A percentile compares a stretch with the other conserved stretches of the same genome.
These are phyloP conservation scores for Sphaerobolus stellatus DNA, from an alignment of 1,284 basidiomycete species.

Conservation along the genomic window DNA sequence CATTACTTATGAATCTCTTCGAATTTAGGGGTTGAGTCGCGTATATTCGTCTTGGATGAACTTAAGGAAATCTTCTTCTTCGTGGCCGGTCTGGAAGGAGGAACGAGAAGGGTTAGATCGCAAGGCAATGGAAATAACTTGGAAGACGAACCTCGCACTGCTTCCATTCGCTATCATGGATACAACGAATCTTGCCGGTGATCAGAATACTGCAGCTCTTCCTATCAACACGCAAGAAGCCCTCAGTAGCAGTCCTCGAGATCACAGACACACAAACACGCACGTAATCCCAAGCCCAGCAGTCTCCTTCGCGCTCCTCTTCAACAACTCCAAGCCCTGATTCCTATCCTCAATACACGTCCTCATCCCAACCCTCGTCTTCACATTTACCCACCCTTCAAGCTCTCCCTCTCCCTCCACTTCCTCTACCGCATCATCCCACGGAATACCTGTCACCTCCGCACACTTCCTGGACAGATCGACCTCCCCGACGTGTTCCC, in stretches of 20 bases:
- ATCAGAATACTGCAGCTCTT: slow-evolving; percentile 87
- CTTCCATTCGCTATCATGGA: slow-evolving; percentile 79
- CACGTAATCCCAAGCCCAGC: slow-evolving; percentile 56
- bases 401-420: no score
- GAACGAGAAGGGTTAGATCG: slow-evolving; percentile 10
- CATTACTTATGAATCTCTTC: no score
- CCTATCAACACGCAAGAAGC: slow-evolving; percentile 34
- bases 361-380: no score
- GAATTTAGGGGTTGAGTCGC: slow-evolving; percentile 52
- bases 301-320: slow-evolving; percentile 55
- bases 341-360: slow-evolving; percentile 54
- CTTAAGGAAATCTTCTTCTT: slow-evolving; percentile 68
- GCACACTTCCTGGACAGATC: slow-evolving; percentile 70
- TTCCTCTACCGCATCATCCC: slow-evolving; percentile 44
- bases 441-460: slow-evolving; percentile 60
- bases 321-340: slow-evolving; percentile 62
- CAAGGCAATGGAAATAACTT: no score
- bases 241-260: not conserved
- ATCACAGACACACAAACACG: slow-evolving; percentile 24
- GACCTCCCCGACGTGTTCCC: slow-evolving; percentile 61
- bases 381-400: no score
- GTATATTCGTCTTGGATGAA: slow-evolving; percentile 78
- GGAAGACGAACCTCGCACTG: slow-evolving; percentile 72
- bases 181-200: slow-evolving; percentile 64
- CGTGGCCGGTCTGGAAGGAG: slow-evolving; percentile 65